Base-by-base conservation (phyloP, 257 asterid genomes). In the Ilex asprella region DNA sequence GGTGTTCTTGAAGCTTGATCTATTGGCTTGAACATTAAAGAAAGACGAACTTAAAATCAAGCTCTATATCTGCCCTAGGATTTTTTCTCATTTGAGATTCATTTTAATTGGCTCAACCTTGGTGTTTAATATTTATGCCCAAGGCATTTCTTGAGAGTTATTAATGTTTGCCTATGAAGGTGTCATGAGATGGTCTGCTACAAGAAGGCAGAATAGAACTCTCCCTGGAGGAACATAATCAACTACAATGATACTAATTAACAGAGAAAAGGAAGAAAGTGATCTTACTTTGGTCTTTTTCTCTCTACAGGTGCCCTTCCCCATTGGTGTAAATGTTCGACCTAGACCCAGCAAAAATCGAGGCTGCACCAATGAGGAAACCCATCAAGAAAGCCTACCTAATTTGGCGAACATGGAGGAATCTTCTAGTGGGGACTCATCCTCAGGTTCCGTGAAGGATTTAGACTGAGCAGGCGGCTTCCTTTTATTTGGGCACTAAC, bases 291-390 rank as follows among this genome's bases (percentile, higher is more conserved):
- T 49, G 43, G 11, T 39, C 21, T 8, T 46, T 46, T 46, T 53
- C 62, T 31, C 54, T 64, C 35, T 65, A 76, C 84, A 93, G 99
- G 99, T 93, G 73, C 97, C 99, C 41, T 93, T 93, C 67, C 99
- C 99, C 71, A 82, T 89, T 96, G 99, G 99, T 64, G 75, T 83
- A 50, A 87, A 87, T 63, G 79, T 89, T 63, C 92, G 97, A 60
- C 59, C 96, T 59, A 76, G 95, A 66, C 82, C 85, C 4, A 81
- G 86, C 16, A 87, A 93, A 76, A 70, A 43, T 54, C 82, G 92
- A 51, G 76, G 74, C 61, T 78, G 78, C 82, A 70, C 67, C 56
- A 74, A 78, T 12, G 97, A 84, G 35, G 96, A 93, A 44, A 78
- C 70, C 81, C 64, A 57, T 74, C 97, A 76, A 67, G 94, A 85